Evolutionary conservation across 768 basidiomycete species (phyloP), one percentile per base, ranked within the genome.

Genomic region (Agaricus subrufescens): DNA sequence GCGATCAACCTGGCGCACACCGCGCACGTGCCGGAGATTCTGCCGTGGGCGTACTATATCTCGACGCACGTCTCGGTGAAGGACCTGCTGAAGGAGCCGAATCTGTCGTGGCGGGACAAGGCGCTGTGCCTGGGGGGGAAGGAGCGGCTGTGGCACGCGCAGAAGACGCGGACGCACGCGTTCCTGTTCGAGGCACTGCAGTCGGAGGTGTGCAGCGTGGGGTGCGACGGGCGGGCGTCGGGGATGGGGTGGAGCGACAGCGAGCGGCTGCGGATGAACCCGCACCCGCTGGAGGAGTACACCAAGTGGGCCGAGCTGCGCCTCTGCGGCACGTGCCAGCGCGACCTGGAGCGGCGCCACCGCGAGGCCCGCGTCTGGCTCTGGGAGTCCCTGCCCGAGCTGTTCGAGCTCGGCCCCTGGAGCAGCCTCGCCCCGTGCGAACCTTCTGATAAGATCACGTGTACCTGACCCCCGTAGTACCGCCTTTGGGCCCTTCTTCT

Each of bases 1-100:
- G 68, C 73, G 7, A 76, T 77, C 27, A 73, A 73, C 2, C 67
- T 77, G 25, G 75, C 75, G 10, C 66, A 72, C 12, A 69, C 70
- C 50, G 70, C 70, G 15, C 73, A 71, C 44, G 68, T 77, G 5
- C 75, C 73, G 7, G 70, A 68, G 48, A 69, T 77, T 26, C 71
- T 77, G 1, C 75, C 75, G 0, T 77, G 75, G 75, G 75, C 75
- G 1, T 76, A 73, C 60, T 77, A 77, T 53, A 73, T 77, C 52
- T 76, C 73, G 46, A 71, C 73, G 0, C 74, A 76, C 46, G 74
- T 77, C 37, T 43, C 60, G 12, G 65, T 66, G 19, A 69, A 73
- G 25, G 66, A 69, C 11, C 65, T 77, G 6, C 61, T 77, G 10
- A 58, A 64, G 5, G 70, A 76, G 54, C 40, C 62, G 1, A 67